Evolutionary conservation across 441 rosid genomes (phyloP), one percentile per base, ranked within the genome.

Genomic region (Jatropha multifida): DNA sequence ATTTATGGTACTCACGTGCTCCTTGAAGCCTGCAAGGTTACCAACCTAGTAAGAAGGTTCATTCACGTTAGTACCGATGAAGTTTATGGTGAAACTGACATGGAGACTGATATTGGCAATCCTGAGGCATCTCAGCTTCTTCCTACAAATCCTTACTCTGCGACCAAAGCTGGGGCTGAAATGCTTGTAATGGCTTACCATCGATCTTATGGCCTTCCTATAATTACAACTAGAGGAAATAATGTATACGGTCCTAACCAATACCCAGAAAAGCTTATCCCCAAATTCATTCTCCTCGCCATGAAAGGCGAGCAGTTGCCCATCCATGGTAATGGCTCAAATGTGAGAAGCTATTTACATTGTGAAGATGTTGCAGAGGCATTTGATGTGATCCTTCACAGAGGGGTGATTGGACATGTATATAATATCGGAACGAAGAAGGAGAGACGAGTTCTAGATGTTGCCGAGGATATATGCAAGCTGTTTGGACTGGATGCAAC

Each of bases 311-410:
- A 77, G 72, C 82, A 81, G 58, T 73, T 89, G 78, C 93, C 93
- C 0, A 87, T 89, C 74, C 88, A 89, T 52, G 93, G 93, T 18
- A 83, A 87, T 73, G 90, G 93, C 59, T 83, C 88, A n/a, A 89
- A 89, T 64, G 89, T 89, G 2, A 79, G 93, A 78, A 89, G 90
- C 81, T 89, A 87, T 75, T 73, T 89, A 6, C 79, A 86, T 62
- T 85, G 86, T n/a, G 88, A 86, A 65, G 93, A 89, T 74, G 91
- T 89, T 58, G 91, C 91, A 11, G 93, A 89, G 65, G 93, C 93
- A 3, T 89, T 87, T 72, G 93, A 89, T 78, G 88, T 86, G 63
- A 87, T 89, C 48, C 87, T 87, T 52, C 93, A 89, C 68, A 87
- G 83, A 77, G 90, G 93, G 37, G 88, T 72, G 32, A 79, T 85